Conservation (phyloP, 2,329 filamentous ascomycete species). For the Apiospora arundinis region DNA sequence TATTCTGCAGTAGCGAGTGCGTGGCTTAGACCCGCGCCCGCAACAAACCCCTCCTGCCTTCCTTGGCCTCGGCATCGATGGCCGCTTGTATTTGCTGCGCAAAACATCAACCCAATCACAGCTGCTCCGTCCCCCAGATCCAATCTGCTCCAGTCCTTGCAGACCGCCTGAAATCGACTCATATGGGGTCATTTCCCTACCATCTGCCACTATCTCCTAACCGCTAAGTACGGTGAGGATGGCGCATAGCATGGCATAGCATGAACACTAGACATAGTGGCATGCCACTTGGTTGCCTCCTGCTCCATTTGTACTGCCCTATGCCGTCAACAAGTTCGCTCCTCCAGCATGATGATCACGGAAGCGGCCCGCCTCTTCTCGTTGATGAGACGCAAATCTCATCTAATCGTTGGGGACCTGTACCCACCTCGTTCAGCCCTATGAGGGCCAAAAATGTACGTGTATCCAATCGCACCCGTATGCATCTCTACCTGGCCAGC, state of each 20-base stretch:
- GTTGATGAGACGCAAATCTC: neutral
- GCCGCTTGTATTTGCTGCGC: neutral
- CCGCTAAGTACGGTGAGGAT: slow-evolving; percentile 13
- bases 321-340: neutral
- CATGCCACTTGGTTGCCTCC: slow-evolving; percentile 14
- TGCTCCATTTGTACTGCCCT: neutral
- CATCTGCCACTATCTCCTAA: neutral
- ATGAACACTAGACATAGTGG: neutral
- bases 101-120: neutral
- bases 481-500: neutral
- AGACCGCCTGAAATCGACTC: slow-evolving; percentile 7
- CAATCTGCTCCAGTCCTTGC: neutral
- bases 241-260: neutral
- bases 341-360: neutral
- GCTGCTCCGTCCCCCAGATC: neutral
- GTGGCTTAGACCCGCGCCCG: slow-evolving; percentile 17
- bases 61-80: neutral
- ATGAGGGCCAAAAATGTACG: slow-evolving; percentile 24
- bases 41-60: neutral
- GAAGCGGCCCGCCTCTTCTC: slow-evolving; percentile 14
- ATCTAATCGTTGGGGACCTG: neutral
- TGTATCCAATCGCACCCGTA: neutral
- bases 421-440: slow-evolving; percentile 27
- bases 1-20: slow-evolving; percentile 7
- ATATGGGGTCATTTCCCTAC: neutral